A percentile compares a stretch with the other conserved stretches of the same genome.
Evolutionary conservation across 139 green algal genomes (phyloP).

Genomic region (Deuterostichococcus epilithicus): DNA sequence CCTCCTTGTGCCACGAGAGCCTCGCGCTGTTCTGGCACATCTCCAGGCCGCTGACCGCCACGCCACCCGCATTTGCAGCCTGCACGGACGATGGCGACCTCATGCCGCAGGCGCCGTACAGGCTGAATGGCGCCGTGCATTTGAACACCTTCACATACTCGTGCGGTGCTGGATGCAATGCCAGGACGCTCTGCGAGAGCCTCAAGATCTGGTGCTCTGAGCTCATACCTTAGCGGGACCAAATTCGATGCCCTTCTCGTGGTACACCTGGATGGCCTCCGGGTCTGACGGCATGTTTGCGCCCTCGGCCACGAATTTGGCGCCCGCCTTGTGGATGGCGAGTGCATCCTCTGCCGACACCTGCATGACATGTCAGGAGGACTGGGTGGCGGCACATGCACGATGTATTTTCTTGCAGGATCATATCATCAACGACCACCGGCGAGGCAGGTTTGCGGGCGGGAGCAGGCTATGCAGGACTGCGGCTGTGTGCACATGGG

Average conservation of each 20-base stretch:
- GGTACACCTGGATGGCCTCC: constrained; percentile 55
- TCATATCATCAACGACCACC: too few species aligned
- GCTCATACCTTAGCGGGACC: constrained; percentile 35
- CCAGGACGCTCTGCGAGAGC: not conserved
- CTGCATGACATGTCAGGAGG: too few species aligned
- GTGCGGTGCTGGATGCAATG: not conserved
- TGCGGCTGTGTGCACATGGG: too few species aligned
- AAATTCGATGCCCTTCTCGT: constrained; percentile 52
- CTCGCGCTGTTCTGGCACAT: constrained; percentile 80
- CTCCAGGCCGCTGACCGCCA: constrained; percentile 78
- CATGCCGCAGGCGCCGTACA: not conserved
- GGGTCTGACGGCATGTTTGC: constrained; percentile 81
- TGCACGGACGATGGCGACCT: not conserved
- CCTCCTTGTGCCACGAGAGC: constrained; percentile 52
- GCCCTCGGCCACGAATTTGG: constrained; percentile 68
- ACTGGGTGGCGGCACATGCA: constrained; percentile 24
- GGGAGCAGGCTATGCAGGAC: too few species aligned
- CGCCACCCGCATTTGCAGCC: constrained; percentile 43
- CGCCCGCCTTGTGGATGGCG: constrained; percentile 53
- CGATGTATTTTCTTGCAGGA: constrained; percentile 27
- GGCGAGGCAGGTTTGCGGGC: too few species aligned
- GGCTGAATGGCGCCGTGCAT: not conserved
- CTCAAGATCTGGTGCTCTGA: constrained; percentile 32
- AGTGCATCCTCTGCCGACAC: constrained; percentile 43
- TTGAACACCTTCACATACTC: not conserved